Conservation (phyloP, 2,329 filamentous ascomycete genomes). For the Fusarium drepaniforme region DNA sequence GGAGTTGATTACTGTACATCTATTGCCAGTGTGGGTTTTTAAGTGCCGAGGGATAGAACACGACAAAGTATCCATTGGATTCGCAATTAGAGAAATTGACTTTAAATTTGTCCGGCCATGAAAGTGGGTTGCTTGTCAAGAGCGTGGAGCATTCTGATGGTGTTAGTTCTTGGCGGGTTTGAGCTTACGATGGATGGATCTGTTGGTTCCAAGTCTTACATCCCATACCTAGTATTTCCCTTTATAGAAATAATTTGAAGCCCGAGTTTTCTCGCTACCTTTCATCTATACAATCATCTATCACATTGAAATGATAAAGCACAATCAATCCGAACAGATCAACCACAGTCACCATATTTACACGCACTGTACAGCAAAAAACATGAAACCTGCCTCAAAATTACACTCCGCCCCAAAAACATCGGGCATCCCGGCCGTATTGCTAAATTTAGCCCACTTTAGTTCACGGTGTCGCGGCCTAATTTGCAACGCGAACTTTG, state of each 20-base stretch:
- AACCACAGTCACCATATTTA: not conserved
- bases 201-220: not conserved
- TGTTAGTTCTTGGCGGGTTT: not conserved
- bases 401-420: constrained; percentile 27
- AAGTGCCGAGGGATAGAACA: not conserved
- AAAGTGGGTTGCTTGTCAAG: not conserved
- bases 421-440: constrained; percentile 26
- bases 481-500: constrained; percentile 39
- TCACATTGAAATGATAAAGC: not conserved
- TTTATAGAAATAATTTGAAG: not conserved
- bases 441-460: constrained; percentile 46
- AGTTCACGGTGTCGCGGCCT: constrained; percentile 37
- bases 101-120: not conserved
- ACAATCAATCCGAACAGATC: not conserved
- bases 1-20: constrained; percentile 38
- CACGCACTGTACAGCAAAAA: constrained; percentile 26
- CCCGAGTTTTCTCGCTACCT: not conserved
- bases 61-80: not conserved
- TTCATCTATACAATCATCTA: not conserved
- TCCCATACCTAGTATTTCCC: not conserved
- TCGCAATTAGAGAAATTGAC: not conserved
- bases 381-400: not conserved
- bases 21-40: not conserved
- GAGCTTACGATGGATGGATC: not conserved
- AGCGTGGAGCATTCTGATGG: not conserved